Percentiles rank a stretch among this genome's conserved stretches.
Conservation (phyloP, 2,329 filamentous ascomycete species). For the Thelonectria discophora region DNA sequence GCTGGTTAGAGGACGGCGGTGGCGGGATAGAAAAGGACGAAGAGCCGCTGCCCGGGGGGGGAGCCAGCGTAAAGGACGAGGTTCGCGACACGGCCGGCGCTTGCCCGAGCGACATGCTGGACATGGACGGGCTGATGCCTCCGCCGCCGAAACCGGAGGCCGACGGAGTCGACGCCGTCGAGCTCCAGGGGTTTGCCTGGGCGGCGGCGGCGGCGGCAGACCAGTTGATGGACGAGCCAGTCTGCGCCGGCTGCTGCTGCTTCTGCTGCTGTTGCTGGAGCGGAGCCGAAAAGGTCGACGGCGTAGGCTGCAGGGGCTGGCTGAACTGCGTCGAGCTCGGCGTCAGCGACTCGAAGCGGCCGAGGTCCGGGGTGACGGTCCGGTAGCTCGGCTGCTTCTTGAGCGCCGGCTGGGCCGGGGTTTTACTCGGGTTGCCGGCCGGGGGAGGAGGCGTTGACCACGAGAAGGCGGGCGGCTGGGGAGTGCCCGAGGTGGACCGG, state of each 20-base stretch:
- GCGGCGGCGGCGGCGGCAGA: constrained; percentile 51
- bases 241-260: constrained; percentile 29
- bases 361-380: constrained; percentile 68
- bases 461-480: constrained; percentile 64
- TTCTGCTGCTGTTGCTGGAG: constrained; percentile 36
- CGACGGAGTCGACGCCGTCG: constrained; percentile 44
- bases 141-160: constrained; percentile 46
- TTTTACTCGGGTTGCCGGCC: constrained; percentile 46
- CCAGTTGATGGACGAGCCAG: constrained; percentile 61
- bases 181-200: constrained; percentile 59
- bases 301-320: constrained; percentile 63
- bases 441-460: constrained; percentile 70
- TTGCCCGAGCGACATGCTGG: constrained; percentile 58
- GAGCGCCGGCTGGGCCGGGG: constrained; percentile 45
- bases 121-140: constrained; percentile 56
- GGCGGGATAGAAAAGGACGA: constrained; percentile 59
- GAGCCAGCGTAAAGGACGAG: constrained; percentile 67
- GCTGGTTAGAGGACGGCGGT: constrained; percentile 49
- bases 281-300: constrained; percentile 42
- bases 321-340: constrained; percentile 71
- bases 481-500: constrained; percentile 48
- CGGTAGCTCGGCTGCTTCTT: constrained; percentile 57
- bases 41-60: constrained; percentile 55
- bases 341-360: constrained; percentile 62
- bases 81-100: constrained; percentile 47